Conservation (phyloP, 129 eudicot genomes). For the Smallanthus sonchifolius region DNA sequence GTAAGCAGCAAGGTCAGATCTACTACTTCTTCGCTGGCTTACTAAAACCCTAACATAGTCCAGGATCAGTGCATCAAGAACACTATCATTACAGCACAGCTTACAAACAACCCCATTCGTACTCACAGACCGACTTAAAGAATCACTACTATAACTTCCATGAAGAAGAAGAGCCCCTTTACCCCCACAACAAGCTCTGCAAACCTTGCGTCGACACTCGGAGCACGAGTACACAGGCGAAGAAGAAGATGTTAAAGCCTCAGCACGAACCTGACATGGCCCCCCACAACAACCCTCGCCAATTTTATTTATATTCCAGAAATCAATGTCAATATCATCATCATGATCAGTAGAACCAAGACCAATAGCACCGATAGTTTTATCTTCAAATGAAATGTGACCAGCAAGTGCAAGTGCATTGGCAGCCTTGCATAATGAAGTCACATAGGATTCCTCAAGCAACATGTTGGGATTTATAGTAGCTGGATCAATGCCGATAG, state of each 20-base stretch:
- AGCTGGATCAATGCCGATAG: constrained; percentile 94
- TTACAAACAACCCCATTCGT: constrained; percentile 76
- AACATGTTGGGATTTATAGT: constrained; percentile 75
- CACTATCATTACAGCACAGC: constrained; percentile 68
- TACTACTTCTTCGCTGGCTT: constrained; percentile 60
- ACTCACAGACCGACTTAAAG: constrained; percentile 46
- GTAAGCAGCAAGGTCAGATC: constrained; percentile 60
- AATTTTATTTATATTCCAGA: constrained; percentile 76
- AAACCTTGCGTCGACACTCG: constrained; percentile 70
- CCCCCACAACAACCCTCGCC: constrained; percentile 72
- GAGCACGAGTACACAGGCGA: constrained; percentile 49
- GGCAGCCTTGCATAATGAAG: constrained; percentile 67
- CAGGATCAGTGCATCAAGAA: constrained; percentile 72
- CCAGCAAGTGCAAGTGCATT: constrained; percentile 74
- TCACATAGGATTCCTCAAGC: constrained; percentile 62
- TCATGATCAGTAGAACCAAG: constrained; percentile 42
- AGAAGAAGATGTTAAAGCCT: constrained; percentile 36
- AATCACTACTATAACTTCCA: constrained; percentile 48
- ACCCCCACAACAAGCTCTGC: constrained; percentile 91
- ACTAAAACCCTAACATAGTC: constrained; percentile 81
- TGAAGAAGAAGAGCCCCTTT: constrained; percentile 86
- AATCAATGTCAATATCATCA: constrained; percentile 46
- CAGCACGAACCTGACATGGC: constrained; percentile 74
- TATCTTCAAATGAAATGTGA: constrained; percentile 73
- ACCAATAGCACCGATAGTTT: constrained; percentile 65